Conservation (phyloP, 1,139 yeast species). For the Hanseniaspora gamundiae region DNA sequence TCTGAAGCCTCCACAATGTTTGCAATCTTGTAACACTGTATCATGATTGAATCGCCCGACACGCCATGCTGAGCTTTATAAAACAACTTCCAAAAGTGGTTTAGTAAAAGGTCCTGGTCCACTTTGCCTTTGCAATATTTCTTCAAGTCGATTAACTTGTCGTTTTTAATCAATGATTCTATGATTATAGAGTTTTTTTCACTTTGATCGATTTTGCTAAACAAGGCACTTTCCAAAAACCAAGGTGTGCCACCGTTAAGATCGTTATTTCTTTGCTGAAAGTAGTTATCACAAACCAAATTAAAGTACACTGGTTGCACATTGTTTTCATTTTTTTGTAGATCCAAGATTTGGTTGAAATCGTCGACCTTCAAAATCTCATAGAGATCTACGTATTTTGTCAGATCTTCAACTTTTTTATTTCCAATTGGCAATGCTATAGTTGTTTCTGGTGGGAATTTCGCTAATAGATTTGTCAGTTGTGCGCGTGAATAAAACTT, state of each 20-base stretch:
- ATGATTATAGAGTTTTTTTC: conserved; percentile 13
- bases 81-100: conserved; percentile 44
- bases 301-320: neutral
- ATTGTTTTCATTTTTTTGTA: neutral
- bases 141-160: conserved; percentile 16
- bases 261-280: conserved; percentile 2
- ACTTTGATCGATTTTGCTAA: conserved; percentile 10
- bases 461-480: neutral
- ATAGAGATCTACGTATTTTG: neutral
- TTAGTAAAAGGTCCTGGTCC: conserved; percentile 16
- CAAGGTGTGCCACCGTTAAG: conserved; percentile 1
- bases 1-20: conserved; percentile 26
- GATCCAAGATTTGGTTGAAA: neutral
- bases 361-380: neutral
- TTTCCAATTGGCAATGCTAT: neutral
- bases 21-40: conserved; percentile 32
- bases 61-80: conserved; percentile 40
- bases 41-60: conserved; percentile 35
- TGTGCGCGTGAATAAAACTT: neutral
- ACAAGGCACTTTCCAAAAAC: conserved; percentile 9
- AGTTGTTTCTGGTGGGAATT: neutral
- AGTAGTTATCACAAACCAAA: conserved; percentile 10
- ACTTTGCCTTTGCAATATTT: conserved; percentile 10
- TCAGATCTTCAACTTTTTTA: neutral
- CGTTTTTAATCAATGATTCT: conserved; percentile 16